Evolutionary conservation across 768 basidiomycete genomes (phyloP).

Genomic region (Leccinum disarticulatum): DNA sequence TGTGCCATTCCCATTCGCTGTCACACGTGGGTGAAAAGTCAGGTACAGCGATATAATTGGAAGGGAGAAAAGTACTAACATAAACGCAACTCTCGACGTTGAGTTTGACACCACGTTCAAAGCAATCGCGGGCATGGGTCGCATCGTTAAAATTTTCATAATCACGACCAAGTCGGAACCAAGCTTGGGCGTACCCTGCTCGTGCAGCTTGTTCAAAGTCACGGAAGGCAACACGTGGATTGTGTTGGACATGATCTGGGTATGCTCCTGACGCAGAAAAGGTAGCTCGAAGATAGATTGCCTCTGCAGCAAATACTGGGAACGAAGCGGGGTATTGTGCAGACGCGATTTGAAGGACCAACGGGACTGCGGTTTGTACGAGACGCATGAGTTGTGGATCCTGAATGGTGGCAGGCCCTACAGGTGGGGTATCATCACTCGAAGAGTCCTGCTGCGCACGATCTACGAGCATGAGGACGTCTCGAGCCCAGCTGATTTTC

Average conservation of each 20-base stretch:
- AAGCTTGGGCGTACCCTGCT: conserved; percentile 73
- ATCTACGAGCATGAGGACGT: conserved; percentile 80
- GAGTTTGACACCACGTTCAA: conserved; percentile 74
- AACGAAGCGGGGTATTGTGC: conserved; percentile 35
- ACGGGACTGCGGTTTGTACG: conserved; percentile 60
- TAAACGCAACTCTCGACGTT: conserved; percentile 82
- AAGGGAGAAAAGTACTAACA: conserved; percentile 41
- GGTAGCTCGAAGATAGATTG: conserved; percentile 72
- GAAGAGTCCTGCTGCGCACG: conserved; percentile 40
- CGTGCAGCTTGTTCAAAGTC: conserved; percentile 86
- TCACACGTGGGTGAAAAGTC: conserved; percentile 7
- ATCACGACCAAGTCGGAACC: conserved; percentile 90
- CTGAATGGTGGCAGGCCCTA: conserved; percentile 52
- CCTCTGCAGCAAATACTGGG: conserved; percentile 58
- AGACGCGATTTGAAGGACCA: conserved; percentile 59
- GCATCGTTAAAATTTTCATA: conserved; percentile 87
- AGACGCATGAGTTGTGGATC: conserved; percentile 62
- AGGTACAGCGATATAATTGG: background rate
- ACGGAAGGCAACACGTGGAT: conserved; percentile 79
- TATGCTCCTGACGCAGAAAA: conserved; percentile 73
- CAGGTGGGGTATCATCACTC: conserved; percentile 39
- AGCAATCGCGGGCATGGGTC: conserved; percentile 76
- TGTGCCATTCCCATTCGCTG: conserved; percentile 94
- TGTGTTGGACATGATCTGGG: conserved; percentile 61
- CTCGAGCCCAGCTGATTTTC: conserved; percentile 77